phyloP scores from a whole-genome alignment of 257 asterid genomes.

The Cinchona pubescens region DNA sequence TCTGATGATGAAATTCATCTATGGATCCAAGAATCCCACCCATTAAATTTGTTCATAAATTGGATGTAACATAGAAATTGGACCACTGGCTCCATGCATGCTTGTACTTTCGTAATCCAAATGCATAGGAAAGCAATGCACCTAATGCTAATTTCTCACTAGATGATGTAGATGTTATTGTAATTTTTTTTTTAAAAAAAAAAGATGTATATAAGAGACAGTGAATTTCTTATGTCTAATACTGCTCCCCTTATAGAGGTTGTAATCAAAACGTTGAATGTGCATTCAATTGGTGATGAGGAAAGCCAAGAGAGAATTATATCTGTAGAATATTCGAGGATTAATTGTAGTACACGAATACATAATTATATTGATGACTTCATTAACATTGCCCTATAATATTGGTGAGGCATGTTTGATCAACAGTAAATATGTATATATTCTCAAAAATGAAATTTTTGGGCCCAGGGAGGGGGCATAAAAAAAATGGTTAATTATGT shows the following conservation, averaged over 20 bases:
- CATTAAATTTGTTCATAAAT: not conserved
- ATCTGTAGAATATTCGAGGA: not conserved
- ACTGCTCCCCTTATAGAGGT: not conserved
- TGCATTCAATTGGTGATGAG: constrained; percentile 1
- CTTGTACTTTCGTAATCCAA: not conserved
- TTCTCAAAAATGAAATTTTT: no score
- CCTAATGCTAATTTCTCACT: not conserved
- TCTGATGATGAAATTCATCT: constrained; percentile 1
- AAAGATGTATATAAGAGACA: not conserved
- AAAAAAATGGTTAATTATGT: not conserved
- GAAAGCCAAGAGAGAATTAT: not conserved
- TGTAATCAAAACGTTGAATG: not conserved
- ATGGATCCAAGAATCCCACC: constrained; percentile 2
- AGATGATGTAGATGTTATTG: not conserved
- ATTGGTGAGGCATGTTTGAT: not conserved
- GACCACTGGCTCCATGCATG: constrained; percentile 11
- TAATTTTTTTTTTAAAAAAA: not conserved
- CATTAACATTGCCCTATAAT: not conserved
- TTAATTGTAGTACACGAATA: not conserved
- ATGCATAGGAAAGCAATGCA: not conserved
- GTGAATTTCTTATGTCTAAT: no score
- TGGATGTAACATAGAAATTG: not conserved
- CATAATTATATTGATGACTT: not conserved
- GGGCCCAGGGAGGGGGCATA: no score
- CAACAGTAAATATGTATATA: not conserved